A percentile compares a stretch with the other conserved stretches of the same genome.
phyloP scores from a whole-genome alignment of 371 early-diverging fungal genomes.

The Mycotypha africana region DNA sequence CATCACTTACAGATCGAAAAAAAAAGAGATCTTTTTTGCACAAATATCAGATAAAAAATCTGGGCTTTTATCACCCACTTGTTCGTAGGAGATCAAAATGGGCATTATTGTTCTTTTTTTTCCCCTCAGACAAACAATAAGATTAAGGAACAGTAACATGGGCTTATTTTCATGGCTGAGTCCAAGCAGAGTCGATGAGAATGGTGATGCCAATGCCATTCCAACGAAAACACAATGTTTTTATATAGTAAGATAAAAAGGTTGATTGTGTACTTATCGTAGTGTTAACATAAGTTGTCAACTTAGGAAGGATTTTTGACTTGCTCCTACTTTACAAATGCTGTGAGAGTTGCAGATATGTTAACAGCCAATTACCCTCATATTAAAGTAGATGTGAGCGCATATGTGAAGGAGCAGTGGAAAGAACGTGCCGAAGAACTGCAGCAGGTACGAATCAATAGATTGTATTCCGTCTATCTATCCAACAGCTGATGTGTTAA shows the following conservation, averaged over 20 bases:
- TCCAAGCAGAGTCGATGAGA: background rate
- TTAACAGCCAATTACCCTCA: slow-evolving; percentile 27
- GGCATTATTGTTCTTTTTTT: background rate
- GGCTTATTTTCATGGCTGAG: slow-evolving; percentile 30
- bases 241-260: slow-evolving; percentile 40
- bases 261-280: too few relatives aligned
- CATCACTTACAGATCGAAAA: too few relatives aligned
- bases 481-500: too few relatives aligned
- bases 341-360: slow-evolving; percentile 35
- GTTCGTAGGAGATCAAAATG: background rate
- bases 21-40: background rate
- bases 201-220: slow-evolving; percentile 28
- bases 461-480: too few relatives aligned
- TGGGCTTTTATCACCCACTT: background rate
- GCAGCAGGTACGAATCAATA: slow-evolving; percentile 23
- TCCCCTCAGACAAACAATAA: too few relatives aligned
- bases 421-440: slow-evolving; percentile 32
- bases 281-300: too few relatives aligned
- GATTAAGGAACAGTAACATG: too few relatives aligned
- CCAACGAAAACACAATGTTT: slow-evolving; percentile 37
- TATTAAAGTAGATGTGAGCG: slow-evolving; percentile 41
- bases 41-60: background rate
- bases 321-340: slow-evolving; percentile 42
- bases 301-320: slow-evolving; percentile 43
- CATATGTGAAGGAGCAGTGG: slow-evolving; percentile 41